Conservation (phyloP, 106 monocot species). For the Hemerocallis citrina region DNA sequence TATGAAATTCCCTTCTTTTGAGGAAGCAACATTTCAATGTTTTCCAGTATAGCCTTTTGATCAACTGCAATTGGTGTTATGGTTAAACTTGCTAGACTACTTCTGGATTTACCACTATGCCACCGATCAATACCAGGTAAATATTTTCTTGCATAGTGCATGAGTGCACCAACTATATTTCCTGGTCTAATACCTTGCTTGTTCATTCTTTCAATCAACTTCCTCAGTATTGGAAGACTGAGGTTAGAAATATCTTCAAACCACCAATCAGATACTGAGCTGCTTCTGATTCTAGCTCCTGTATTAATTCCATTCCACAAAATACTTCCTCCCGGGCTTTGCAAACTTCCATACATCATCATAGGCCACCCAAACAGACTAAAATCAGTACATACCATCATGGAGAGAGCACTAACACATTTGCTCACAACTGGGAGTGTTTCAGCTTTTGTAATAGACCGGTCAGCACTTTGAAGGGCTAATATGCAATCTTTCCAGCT, state of each 20-base stretch:
- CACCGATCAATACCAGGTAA: conserved; percentile 46
- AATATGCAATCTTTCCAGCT: conserved; percentile 51
- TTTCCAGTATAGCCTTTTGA: conserved; percentile 34
- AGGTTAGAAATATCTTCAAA: conserved; percentile 49
- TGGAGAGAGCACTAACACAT: conserved; percentile 24
- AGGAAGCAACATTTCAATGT: conserved; percentile 29
- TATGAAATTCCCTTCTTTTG: conserved; percentile 34
- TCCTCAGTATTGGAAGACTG: conserved; percentile 25
- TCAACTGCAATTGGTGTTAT: conserved; percentile 12
- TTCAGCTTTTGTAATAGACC: conserved; percentile 22
- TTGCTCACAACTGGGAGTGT: conserved; percentile 25
- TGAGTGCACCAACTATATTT: conserved; percentile 29
- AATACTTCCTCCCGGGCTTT: conserved; percentile 63
- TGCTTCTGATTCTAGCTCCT: conserved; percentile 30
- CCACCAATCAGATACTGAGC: conserved; percentile 47
- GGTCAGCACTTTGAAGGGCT: conserved; percentile 30
- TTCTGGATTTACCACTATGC: conserved; percentile 15
- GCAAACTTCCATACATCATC: conserved; percentile 43
- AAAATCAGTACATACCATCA: conserved; percentile 45
- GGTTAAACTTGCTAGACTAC: conserved; percentile 5
- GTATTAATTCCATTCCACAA: conserved; percentile 67
- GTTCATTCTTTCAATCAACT: conserved; percentile 34
- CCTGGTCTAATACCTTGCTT: conserved; percentile 20
- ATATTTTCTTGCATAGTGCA: conserved; percentile 38
- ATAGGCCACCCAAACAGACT: conserved; percentile 50